Percentiles rank a stretch among this genome's conserved stretches.
Evolutionary conservation across 179 eudicot genomes (phyloP).

Genomic region (Sideroxylon spinosum): DNA sequence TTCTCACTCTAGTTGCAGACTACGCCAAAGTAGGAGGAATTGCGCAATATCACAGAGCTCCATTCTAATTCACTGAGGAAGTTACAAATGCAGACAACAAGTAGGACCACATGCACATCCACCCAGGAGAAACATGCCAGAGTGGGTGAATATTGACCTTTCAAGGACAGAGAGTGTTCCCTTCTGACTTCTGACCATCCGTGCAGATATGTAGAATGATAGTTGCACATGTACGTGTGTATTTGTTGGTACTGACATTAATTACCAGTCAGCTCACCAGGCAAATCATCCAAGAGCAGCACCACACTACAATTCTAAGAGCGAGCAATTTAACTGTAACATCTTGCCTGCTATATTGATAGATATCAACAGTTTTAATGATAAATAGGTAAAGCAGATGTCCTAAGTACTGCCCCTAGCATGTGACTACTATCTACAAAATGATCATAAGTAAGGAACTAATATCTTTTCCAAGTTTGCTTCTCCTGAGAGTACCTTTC

Average conservation of each 20-base stretch:
- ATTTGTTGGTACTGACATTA: background rate
- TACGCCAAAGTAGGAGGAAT: no score
- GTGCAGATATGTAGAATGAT: no score
- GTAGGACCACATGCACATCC: no score
- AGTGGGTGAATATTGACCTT: no score
- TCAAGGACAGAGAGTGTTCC: no score
- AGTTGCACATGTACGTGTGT: no score
- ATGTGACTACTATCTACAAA: background rate
- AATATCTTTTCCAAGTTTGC: slow-evolving; percentile 9
- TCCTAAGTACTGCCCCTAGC: background rate
- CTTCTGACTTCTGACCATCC: no score
- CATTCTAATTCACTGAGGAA: no score
- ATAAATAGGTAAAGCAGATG: background rate
- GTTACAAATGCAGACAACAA: no score
- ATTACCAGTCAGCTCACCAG: slow-evolving; percentile 4
- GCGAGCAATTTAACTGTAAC: background rate
- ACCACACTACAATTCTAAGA: background rate
- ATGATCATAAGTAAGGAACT: background rate
- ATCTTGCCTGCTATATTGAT: background rate
- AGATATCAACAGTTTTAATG: background rate
- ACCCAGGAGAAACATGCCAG: no score
- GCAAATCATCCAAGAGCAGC: background rate
- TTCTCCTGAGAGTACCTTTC: slow-evolving; percentile 60
- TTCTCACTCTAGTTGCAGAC: no score
- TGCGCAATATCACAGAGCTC: no score